Conservation (phyloP, 257 asterid genomes). For the Nicotiana tomentosiformis region DNA sequence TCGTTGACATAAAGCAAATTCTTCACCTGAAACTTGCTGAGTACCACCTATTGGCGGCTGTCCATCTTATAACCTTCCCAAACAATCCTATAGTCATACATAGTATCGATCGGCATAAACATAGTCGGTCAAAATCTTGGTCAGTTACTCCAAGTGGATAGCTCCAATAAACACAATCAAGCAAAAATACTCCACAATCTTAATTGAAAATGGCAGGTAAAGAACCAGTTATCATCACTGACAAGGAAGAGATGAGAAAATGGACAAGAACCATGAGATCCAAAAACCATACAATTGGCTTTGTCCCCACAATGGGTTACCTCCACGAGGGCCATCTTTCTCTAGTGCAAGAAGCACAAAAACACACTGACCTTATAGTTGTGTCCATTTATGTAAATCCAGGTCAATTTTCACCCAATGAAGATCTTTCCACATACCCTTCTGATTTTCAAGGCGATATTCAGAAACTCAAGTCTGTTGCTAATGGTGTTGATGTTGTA, state of each 20-base stretch:
- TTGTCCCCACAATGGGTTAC: slow-evolving; percentile 93
- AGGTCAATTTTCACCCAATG: slow-evolving; percentile 85
- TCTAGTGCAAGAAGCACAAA: slow-evolving; percentile 53
- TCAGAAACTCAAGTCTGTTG: slow-evolving; percentile 40
- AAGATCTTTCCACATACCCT: slow-evolving; percentile 94
- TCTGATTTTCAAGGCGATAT: slow-evolving; percentile 76
- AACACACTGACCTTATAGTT: slow-evolving; percentile 48
- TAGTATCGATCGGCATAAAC: no score
- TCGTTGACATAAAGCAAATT: background rate
- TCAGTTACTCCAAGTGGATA: no score
- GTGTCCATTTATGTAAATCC: slow-evolving; percentile 89
- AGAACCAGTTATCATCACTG: slow-evolving; percentile 53
- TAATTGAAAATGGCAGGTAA: slow-evolving; percentile 32
- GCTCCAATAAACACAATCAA: background rate
- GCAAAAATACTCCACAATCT: background rate
- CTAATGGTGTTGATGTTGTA: slow-evolving; percentile 74
- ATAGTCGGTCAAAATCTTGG: no score
- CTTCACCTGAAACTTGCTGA: background rate
- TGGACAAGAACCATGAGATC: slow-evolving; percentile 74
- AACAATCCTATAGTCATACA: no score
- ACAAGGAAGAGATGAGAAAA: slow-evolving; percentile 61
- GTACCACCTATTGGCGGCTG: no score
- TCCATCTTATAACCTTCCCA: no score
- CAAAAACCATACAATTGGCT: slow-evolving; percentile 55
- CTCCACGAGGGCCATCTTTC: slow-evolving; percentile 93